Conservation (phyloP, 2,329 filamentous ascomycete genomes). For the Talaromyces sp. region DNA sequence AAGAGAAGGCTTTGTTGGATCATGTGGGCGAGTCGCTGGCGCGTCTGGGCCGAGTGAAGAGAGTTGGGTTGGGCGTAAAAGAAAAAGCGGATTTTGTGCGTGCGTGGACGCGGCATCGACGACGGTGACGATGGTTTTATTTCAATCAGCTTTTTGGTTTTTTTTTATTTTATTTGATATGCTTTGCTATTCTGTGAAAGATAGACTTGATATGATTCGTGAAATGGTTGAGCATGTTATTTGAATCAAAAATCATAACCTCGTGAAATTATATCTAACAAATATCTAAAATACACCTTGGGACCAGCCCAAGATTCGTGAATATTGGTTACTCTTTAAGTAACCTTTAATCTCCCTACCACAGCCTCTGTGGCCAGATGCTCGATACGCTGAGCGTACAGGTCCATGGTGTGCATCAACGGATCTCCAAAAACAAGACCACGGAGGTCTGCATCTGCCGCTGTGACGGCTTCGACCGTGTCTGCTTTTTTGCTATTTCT, state of each 20-base stretch:
- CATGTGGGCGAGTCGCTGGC: slow-evolving; percentile 79
- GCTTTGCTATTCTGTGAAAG: neutral
- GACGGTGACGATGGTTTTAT: neutral
- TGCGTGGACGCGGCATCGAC: slow-evolving; percentile 49
- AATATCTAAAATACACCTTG: neutral
- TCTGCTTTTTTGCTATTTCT: slow-evolving; percentile 46
- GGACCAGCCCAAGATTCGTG: neutral
- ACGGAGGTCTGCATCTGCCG: slow-evolving; percentile 63
- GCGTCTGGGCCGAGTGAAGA: slow-evolving; percentile 79
- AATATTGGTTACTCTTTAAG: neutral
- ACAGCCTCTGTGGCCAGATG: slow-evolving; percentile 64
- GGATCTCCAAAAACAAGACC: slow-evolving; percentile 76
- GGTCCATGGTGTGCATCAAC: slow-evolving; percentile 70
- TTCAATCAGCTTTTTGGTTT: neutral
- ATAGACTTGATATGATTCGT: neutral
- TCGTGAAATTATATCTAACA: neutral
- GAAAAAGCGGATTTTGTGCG: slow-evolving; percentile 81
- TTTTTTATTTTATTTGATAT: neutral
- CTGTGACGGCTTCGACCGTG: slow-evolving; percentile 8
- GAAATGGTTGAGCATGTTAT: neutral
- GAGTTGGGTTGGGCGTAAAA: slow-evolving; percentile 74
- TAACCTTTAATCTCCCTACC: slow-evolving; percentile 22
- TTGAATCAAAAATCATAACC: neutral
- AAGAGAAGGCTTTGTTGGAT: slow-evolving; percentile 70
- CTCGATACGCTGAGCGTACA: slow-evolving; percentile 71